Percentiles rank a stretch among this genome's conserved stretches.
Evolutionary conservation across 1,284 basidiomycete genomes (phyloP).

Genomic region (Rhizoctonia solani): DNA sequence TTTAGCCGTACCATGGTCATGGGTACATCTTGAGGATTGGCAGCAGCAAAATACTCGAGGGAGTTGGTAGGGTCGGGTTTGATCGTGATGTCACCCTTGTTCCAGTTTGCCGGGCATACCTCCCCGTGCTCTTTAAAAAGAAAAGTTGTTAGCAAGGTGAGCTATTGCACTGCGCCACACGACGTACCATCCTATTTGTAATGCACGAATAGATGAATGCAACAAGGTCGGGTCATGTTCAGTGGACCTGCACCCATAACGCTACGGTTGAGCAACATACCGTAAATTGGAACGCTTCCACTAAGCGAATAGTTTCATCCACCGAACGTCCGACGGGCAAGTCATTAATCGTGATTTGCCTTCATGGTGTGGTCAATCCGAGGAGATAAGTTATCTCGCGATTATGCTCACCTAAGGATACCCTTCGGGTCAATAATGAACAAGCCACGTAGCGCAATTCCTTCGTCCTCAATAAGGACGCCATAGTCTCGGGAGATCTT

Average conservation of each 20-base stretch:
- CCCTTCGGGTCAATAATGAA: conserved; percentile 92
- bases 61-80: conserved; percentile 74
- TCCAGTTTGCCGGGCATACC: conserved; percentile 90
- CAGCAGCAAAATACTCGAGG: conserved; percentile 68
- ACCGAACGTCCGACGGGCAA: conserved; percentile 89
- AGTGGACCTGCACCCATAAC: too few species aligned
- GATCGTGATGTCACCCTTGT: conserved; percentile 72
- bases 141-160: neutral
- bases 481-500: conserved; percentile 67
- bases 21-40: conserved; percentile 27
- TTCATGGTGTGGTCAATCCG: conserved; percentile 41
- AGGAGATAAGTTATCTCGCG: conserved; percentile 34
- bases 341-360: conserved; percentile 87
- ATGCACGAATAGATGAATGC: neutral
- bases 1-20: conserved; percentile 30
- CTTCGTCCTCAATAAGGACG: conserved; percentile 82
- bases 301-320: conserved; percentile 83
- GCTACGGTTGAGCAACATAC: conserved; percentile 50
- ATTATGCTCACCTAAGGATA: conserved; percentile 59
- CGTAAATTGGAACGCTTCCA: conserved; percentile 90
- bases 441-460: conserved; percentile 81
- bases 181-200: conserved; percentile 30
- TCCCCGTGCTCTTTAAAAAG: conserved; percentile 71
- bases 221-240: too few species aligned
- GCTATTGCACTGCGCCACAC: neutral